Conservation (phyloP, 208 protist genomes). For the Crithidia bombi region DNA sequence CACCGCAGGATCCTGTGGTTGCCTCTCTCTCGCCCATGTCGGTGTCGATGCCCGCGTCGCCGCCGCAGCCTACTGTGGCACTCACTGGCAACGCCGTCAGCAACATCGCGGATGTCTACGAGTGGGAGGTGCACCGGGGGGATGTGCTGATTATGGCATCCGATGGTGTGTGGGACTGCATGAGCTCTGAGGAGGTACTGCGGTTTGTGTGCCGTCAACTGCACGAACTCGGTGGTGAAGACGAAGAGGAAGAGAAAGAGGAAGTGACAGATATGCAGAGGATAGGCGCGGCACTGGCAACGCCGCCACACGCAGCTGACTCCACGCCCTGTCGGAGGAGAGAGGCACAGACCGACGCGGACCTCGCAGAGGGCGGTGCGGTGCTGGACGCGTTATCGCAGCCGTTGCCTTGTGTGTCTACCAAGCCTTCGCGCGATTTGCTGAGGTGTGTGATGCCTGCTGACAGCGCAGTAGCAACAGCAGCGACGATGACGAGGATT, state of each 20-base stretch:
- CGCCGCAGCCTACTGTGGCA: background rate
- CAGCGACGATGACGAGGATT: background rate
- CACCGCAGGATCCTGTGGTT: background rate
- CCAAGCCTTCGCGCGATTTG: too few species aligned
- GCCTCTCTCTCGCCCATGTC: background rate
- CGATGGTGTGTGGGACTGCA: slow-evolving; percentile 82
- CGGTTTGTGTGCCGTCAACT: slow-evolving; percentile 53
- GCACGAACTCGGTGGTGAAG: background rate
- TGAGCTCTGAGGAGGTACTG: slow-evolving; percentile 62
- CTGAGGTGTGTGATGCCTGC: too few species aligned
- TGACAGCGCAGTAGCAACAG: background rate
- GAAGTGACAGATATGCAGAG: background rate
- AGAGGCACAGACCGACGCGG: too few species aligned
- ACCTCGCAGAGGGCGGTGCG: too few species aligned
- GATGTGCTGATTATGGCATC: slow-evolving; percentile 83
- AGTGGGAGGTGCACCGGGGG: slow-evolving; percentile 51
- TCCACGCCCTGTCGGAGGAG: background rate
- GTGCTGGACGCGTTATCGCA: too few species aligned
- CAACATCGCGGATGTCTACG: slow-evolving; percentile 79
- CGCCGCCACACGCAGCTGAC: background rate
- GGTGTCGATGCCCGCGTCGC: slow-evolving; percentile 6
- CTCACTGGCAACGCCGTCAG: slow-evolving; percentile 57
- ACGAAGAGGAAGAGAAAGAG: background rate
- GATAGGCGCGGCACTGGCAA: background rate
- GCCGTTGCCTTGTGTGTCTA: too few species aligned